Conservation (phyloP, 164 flowering plant species). For the Protea cynaroides region DNA sequence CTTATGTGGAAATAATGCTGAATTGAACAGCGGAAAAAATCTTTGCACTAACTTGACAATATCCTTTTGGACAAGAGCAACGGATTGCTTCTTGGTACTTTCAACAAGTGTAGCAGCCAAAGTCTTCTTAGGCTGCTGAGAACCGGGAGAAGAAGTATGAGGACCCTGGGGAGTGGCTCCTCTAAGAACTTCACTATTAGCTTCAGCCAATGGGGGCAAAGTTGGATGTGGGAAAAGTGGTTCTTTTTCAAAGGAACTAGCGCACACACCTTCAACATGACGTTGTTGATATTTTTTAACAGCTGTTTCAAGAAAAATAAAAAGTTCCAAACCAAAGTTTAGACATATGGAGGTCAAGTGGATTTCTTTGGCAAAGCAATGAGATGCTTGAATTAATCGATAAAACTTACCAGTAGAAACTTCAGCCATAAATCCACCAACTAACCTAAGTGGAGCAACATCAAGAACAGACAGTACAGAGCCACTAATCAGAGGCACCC, state of each 20-base stretch:
- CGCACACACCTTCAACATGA: slow-evolving; percentile 32
- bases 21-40: slow-evolving; percentile 73
- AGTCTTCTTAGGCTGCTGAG: slow-evolving; percentile 55
- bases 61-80: slow-evolving; percentile 74
- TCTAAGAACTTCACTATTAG: slow-evolving; percentile 20
- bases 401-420: slow-evolving; percentile 51
- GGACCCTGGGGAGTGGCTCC: slow-evolving; percentile 15
- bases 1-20: slow-evolving; percentile 87
- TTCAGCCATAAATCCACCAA: slow-evolving; percentile 58
- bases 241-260: slow-evolving; percentile 35
- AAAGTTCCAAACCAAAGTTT: slow-evolving; percentile 11
- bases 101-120: slow-evolving; percentile 86
- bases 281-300: slow-evolving; percentile 38
- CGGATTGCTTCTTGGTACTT: slow-evolving; percentile 70
- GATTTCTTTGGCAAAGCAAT: background rate
- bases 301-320: slow-evolving; percentile 35
- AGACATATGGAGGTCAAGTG: slow-evolving; percentile 11
- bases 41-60: slow-evolving; percentile 60
- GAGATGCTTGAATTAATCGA: background rate
- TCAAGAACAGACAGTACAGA: slow-evolving; percentile 63
- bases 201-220: slow-evolving; percentile 19
- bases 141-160: slow-evolving; percentile 20
- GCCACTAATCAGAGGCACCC: slow-evolving; percentile 55
- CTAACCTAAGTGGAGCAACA: slow-evolving; percentile 76
- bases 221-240: slow-evolving; percentile 67